Evolutionary conservation across 164 flowering plant species (phyloP).

Genomic region (Chimonanthus salicifolius): DNA sequence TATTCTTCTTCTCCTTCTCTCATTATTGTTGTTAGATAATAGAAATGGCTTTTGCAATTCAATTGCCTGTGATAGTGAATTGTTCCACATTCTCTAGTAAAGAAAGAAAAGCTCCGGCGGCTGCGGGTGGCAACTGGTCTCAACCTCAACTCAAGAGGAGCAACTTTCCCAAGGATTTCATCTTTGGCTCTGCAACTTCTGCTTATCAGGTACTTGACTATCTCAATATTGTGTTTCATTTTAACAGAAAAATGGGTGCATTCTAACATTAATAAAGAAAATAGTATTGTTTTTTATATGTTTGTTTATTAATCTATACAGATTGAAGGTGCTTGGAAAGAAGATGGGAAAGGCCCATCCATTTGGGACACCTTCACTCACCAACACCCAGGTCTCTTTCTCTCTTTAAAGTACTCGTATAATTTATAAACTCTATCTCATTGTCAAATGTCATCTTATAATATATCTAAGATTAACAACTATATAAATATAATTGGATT

Average conservation of each 20-base stretch:
- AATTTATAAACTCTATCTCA: background rate
- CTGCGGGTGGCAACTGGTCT: background rate
- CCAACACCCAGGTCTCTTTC: conserved; percentile 19
- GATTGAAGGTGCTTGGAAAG: conserved; percentile 44
- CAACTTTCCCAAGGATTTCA: conserved; percentile 1
- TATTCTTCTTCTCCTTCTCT: too few species aligned
- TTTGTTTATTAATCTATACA: conserved; percentile 6
- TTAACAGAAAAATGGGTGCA: background rate
- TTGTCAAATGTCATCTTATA: too few species aligned
- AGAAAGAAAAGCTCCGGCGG: background rate
- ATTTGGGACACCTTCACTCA: conserved; percentile 47
- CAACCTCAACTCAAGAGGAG: background rate
- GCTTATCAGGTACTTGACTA: conserved; percentile 6
- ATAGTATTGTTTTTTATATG: too few species aligned
- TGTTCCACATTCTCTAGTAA: too few species aligned
- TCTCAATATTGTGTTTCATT: background rate
- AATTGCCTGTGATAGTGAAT: too few species aligned
- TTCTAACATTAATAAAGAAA: background rate
- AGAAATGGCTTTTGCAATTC: too few species aligned
- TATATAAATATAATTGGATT: too few species aligned
- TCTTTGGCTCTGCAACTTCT: conserved; percentile 2
- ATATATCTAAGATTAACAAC: too few species aligned
- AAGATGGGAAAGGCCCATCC: conserved; percentile 39
- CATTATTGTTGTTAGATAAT: too few species aligned
- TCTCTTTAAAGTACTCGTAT: background rate